A percentile compares a stretch with the other conserved stretches of the same genome.
phyloP scores from a whole-genome alignment of 176 grass and related monocot species.

The Bolboschoenus planiculmis region DNA sequence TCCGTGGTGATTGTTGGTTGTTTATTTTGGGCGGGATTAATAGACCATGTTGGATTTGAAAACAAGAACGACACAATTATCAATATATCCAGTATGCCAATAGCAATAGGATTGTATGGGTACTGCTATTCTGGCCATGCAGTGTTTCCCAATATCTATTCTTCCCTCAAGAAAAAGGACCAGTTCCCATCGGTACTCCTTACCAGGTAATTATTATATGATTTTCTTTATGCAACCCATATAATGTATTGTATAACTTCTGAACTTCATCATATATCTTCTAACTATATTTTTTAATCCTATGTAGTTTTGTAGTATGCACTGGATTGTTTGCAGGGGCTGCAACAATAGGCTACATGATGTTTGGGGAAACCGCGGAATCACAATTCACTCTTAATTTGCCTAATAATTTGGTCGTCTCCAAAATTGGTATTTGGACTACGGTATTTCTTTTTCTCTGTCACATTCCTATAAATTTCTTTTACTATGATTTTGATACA shows the following conservation, averaged over 20 bases:
- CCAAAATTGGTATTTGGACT: slow-evolving; percentile 83
- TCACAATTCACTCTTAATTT: slow-evolving; percentile 94
- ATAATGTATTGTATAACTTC: not conserved
- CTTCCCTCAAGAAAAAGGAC: slow-evolving; percentile 72
- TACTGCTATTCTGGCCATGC: slow-evolving; percentile 90
- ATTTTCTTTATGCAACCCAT: not conserved
- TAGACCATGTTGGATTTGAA: slow-evolving; percentile 80
- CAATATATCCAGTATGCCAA: slow-evolving; percentile 69
- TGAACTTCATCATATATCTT: not conserved
- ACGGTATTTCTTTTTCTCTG: slow-evolving; percentile 41
- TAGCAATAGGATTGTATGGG: slow-evolving; percentile 84
- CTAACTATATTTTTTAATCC: slow-evolving; percentile 15
- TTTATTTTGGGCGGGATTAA: slow-evolving; percentile 70
- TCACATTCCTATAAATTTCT: not conserved
- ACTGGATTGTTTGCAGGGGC: slow-evolving; percentile 55
- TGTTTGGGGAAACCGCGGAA: slow-evolving; percentile 74
- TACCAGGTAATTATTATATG: slow-evolving; percentile 52
- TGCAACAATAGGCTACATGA: slow-evolving; percentile 64
- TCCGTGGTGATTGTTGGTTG: slow-evolving; percentile 63
- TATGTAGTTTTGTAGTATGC: slow-evolving; percentile 54
- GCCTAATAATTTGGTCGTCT: slow-evolving; percentile 64
- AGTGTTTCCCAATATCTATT: slow-evolving; percentile 96
- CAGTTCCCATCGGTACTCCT: slow-evolving; percentile 64
- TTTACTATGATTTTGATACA: not conserved
- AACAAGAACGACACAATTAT: slow-evolving; percentile 37